Evolutionary conservation across 2,329 filamentous ascomycete genomes (phyloP).

Genomic region (Periconia sp.): DNA sequence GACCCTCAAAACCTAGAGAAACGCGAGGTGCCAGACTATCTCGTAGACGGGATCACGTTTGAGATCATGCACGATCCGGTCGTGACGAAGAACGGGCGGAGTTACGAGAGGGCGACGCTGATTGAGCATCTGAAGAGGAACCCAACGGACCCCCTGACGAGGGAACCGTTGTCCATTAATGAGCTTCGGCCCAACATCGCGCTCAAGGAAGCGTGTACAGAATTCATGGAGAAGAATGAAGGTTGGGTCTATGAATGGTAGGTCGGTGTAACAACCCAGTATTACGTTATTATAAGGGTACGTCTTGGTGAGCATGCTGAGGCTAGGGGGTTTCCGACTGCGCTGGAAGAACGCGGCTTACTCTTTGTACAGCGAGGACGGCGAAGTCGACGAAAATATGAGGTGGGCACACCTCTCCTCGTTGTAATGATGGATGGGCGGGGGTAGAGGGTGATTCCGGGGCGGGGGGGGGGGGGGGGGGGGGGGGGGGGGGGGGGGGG

Average conservation of each 20-base stretch:
- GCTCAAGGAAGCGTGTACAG: conserved; percentile 78
- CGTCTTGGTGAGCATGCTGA: neutral
- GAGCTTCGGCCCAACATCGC: conserved; percentile 82
- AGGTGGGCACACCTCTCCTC: conserved; percentile 34
- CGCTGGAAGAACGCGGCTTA: conserved; percentile 14
- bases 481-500: no score
- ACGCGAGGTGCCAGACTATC: conserved; percentile 70
- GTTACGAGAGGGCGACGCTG: conserved; percentile 84
- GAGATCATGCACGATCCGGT: conserved; percentile 72
- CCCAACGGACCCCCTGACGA: conserved; percentile 78
- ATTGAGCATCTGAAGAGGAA: conserved; percentile 80
- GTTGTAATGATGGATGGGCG: neutral
- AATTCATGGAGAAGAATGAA: conserved; percentile 76
- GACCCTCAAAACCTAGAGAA: conserved; percentile 48
- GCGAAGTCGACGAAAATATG: conserved; percentile 25
- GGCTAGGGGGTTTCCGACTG: neutral
- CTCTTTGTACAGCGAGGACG: conserved; percentile 24
- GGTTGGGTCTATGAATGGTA: conserved; percentile 94
- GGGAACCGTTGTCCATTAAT: conserved; percentile 67
- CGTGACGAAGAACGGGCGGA: conserved; percentile 79
- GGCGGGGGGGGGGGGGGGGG: no score
- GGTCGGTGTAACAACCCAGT: conserved; percentile 11
- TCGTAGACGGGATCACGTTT: conserved; percentile 76
- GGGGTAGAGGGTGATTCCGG: neutral
- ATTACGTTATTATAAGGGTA: neutral